phyloP scores from a whole-genome alignment of 1,284 basidiomycete species.

The Sparassis latifolia region DNA sequence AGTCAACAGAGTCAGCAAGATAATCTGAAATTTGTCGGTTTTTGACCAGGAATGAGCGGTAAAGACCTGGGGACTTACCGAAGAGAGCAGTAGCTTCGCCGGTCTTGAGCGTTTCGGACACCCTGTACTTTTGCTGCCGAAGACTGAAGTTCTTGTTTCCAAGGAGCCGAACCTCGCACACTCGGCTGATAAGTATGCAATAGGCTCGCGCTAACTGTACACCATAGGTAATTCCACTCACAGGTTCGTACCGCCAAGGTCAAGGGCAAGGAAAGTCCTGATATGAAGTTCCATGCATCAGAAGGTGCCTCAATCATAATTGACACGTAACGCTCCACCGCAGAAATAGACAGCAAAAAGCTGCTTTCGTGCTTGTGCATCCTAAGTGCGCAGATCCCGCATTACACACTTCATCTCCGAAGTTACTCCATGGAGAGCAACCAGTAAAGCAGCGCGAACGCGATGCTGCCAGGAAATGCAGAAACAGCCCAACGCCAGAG shows the following conservation, averaged over 20 bases:
- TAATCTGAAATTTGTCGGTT: slow-evolving; percentile 55
- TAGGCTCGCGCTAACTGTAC: slow-evolving; percentile 2
- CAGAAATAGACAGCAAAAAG: too few relatives aligned
- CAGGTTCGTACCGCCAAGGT: slow-evolving; percentile 94
- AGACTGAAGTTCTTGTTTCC: slow-evolving; percentile 87
- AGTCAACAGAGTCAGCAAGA: slow-evolving; percentile 92
- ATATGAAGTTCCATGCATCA: neutral
- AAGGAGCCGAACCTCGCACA: slow-evolving; percentile 87
- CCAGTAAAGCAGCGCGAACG: too few relatives aligned
- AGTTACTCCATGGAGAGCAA: too few relatives aligned
- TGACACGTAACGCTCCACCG: neutral
- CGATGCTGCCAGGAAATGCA: too few relatives aligned
- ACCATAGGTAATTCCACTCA: slow-evolving; percentile 34
- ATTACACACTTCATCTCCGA: too few relatives aligned
- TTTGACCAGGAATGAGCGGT: neutral
- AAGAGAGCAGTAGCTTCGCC: slow-evolving; percentile 82
- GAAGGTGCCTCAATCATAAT: neutral
- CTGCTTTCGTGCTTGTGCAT: too few relatives aligned
- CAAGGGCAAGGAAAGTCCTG: slow-evolving; percentile 90
- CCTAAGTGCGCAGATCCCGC: too few relatives aligned
- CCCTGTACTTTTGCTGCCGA: slow-evolving; percentile 90
- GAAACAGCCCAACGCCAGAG: too few relatives aligned
- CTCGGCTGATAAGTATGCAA: slow-evolving; percentile 51
- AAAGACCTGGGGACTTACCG: slow-evolving; percentile 40
- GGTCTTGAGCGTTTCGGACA: slow-evolving; percentile 85